Evolutionary conservation across 164 flowering plant species (phyloP).

Genomic region (Aristolochia fimbriata): DNA sequence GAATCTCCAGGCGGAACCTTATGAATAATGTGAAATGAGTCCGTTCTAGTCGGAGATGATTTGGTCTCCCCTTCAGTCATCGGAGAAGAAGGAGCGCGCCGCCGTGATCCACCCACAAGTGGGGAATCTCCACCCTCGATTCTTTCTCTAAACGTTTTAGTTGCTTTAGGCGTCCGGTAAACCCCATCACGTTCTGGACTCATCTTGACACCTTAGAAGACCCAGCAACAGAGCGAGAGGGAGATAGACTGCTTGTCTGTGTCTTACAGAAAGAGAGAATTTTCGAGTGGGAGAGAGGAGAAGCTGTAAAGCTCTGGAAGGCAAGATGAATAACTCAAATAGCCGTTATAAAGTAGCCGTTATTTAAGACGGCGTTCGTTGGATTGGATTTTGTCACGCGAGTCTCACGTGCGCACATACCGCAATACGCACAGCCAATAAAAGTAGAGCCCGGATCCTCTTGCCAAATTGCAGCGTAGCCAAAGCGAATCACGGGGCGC

Average conservation of each 20-base stretch:
- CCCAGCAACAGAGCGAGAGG: too few relatives aligned
- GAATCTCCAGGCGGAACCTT: constrained; percentile 77
- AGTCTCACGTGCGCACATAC: not conserved
- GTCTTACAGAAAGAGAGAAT: not conserved
- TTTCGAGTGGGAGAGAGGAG: not conserved
- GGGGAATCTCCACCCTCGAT: constrained; percentile 29
- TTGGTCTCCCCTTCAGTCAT: constrained; percentile 26
- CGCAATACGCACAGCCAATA: too few relatives aligned
- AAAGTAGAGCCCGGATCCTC: too few relatives aligned
- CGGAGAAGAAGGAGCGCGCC: constrained; percentile 10
- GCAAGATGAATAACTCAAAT: not conserved
- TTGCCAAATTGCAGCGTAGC: too few relatives aligned
- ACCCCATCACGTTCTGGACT: too few relatives aligned
- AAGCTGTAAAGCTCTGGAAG: not conserved
- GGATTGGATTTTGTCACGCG: not conserved
- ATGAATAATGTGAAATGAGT: constrained; percentile 46
- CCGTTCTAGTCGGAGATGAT: constrained; percentile 13
- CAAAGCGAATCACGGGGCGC: too few relatives aligned
- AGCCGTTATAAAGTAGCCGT: constrained; percentile 19
- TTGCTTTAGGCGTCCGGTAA: too few relatives aligned
- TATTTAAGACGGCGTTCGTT: not conserved
- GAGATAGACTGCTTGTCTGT: not conserved
- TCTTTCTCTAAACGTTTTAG: not conserved
- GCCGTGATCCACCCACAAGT: constrained; percentile 23
- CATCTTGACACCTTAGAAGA: too few relatives aligned